Evolutionary conservation across 2,329 filamentous ascomycete species (phyloP), one percentile per base, ranked within the genome.

Genomic region (Xylariaceae sp.): DNA sequence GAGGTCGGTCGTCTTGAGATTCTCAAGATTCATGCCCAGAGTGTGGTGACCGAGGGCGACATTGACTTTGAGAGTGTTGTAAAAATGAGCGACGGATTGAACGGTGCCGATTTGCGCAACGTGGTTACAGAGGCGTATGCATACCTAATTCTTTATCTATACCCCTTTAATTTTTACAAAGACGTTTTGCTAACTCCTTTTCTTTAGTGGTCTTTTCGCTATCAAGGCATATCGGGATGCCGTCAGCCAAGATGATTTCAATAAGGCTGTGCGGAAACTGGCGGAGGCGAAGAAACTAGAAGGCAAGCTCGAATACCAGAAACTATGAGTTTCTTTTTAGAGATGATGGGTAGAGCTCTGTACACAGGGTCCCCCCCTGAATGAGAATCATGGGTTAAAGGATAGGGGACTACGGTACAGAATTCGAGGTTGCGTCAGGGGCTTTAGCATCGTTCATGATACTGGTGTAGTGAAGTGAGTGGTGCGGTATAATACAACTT

Each of bases 41-140:
- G 89, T 63, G 94, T 99, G 11, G 84, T 90, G 60, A 87, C 90
- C 51, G 93, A 97, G 69, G 94, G 93, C 0, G 94, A 99, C 64
- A 91, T 99, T 71, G 95, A 99, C 75, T 99, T 96, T 72, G 94
- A 99, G 83, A 97, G 91, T 70, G 92, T 99, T 61, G 94, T 99
- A 67, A 99, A 99, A 86, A 99, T 99, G 94, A 97, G 92, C 69
- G 94, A 99, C 72, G 92, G 93, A 34, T 83, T 99, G 70, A 99
- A 99, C 76, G 94, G 94, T 73, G 94, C 94, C 54, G 94, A 99
- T 85, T 78, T 99, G 80, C 84, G 94, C 72, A 99, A 99, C 73
- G 92, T 99, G 55, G 92, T 99, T 55, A 99, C 94, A 11, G 94
- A 99, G 82, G 94, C 94, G 91, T 96, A 84, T 81, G 91, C 86